phyloP scores from a whole-genome alignment of 352 stramenopile species.

The Globisporangium acanthophoron region DNA sequence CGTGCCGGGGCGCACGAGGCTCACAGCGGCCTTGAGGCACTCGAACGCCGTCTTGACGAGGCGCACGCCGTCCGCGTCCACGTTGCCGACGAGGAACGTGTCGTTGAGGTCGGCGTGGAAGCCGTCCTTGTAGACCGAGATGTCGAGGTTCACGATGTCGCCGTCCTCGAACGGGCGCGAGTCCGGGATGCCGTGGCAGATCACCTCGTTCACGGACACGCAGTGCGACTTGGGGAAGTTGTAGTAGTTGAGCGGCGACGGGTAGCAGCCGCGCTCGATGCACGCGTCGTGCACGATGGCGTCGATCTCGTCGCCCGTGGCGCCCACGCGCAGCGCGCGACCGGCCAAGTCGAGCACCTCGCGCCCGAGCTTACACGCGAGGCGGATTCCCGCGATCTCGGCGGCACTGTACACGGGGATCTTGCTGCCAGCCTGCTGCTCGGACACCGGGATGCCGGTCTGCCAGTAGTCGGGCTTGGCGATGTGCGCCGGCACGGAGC shows the following conservation, averaged over 20 bases:
- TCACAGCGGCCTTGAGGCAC: conserved; percentile 82
- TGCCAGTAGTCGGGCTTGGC: conserved; percentile 88
- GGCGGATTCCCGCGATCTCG: conserved; percentile 93
- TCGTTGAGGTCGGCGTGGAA: conserved; percentile 98
- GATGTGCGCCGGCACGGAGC: conserved; percentile 75
- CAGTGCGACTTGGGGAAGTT: conserved; percentile 95
- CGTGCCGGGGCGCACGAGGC: conserved; percentile 91
- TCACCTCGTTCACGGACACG: conserved; percentile 93
- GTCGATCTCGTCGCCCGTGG: conserved; percentile 98
- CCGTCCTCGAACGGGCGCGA: conserved; percentile 91
- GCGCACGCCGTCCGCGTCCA: conserved; percentile 88
- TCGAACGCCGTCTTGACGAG: conserved; percentile 96
- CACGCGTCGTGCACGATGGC: conserved; percentile 92
- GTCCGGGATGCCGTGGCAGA: conserved; percentile 98
- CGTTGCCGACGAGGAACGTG: conserved; percentile 96
- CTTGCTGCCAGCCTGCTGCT: conserved; percentile 56
- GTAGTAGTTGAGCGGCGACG: conserved; percentile 97
- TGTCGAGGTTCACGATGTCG: conserved; percentile 99
- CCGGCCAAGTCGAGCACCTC: conserved; percentile 96
- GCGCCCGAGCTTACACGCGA: conserved; percentile 78
- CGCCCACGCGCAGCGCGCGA: conserved; percentile 74
- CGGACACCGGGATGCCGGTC: conserved; percentile 65
- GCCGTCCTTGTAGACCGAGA: conserved; percentile 96
- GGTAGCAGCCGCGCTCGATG: conserved; percentile 92
- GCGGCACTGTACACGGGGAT: conserved; percentile 93